phyloP scores from a whole-genome alignment of 306 rosid genomes.

The Fragaria ananassa region DNA sequence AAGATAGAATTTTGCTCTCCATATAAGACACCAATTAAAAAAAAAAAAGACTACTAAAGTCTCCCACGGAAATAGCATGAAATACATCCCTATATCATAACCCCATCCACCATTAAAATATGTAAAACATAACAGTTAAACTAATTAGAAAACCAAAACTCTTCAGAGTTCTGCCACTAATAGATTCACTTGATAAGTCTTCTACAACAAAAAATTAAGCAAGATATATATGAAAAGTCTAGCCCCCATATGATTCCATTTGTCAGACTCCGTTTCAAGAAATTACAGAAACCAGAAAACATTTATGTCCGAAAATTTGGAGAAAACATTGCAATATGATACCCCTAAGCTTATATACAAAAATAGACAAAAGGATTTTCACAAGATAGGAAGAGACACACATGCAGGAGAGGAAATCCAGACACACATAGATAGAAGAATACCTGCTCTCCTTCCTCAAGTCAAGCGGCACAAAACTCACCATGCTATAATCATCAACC shows the following conservation, averaged over 20 bases:
- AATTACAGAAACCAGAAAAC: neutral
- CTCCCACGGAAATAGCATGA: neutral
- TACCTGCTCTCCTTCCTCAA: slow-evolving; percentile 88
- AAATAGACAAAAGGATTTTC: neutral
- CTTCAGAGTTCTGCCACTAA: neutral
- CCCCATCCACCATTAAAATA: neutral
- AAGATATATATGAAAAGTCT: neutral
- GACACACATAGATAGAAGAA: neutral
- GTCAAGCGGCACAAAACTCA: slow-evolving; percentile 80
- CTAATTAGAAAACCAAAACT: neutral
- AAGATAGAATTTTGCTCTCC: neutral
- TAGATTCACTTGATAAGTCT: neutral
- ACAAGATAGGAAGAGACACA: neutral
- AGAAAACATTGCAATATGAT: neutral
- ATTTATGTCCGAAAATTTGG: neutral
- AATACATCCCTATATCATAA: neutral
- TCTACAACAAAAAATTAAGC: no score
- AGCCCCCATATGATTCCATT: neutral
- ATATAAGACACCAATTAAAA: neutral
- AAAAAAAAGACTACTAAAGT: neutral
- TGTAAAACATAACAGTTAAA: neutral
- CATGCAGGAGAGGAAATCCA: neutral
- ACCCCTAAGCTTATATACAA: neutral
- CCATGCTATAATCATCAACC: slow-evolving; percentile 69
- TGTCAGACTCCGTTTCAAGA: neutral